phyloP scores from a whole-genome alignment of 176 grass and related monocot species.

The Carex cristatella region DNA sequence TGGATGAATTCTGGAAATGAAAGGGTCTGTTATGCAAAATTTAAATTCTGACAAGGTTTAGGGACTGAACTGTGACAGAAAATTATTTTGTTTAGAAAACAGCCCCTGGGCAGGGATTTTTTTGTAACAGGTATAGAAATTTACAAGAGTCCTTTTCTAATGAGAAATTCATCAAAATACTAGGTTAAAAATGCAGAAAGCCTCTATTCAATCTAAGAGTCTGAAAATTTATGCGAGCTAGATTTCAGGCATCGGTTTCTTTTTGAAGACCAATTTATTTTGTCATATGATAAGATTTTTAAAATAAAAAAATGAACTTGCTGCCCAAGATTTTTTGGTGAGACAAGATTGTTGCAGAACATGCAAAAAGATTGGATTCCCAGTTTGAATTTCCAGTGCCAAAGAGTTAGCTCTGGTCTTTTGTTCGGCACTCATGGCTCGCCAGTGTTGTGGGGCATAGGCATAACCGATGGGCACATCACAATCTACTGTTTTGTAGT shows the following conservation, averaged over 20 bases:
- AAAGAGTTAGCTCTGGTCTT: constrained; percentile 15
- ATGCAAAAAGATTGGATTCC: constrained; percentile 42
- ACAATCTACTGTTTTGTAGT: constrained; percentile 11
- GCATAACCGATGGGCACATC: not conserved
- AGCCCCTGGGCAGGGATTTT: no score
- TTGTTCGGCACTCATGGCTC: not conserved
- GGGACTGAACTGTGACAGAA: no score
- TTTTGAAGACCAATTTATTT: not conserved
- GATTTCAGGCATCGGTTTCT: not conserved
- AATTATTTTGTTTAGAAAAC: no score
- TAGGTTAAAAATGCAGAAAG: no score
- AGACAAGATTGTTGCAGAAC: constrained; percentile 14
- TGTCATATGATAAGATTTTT: no score
- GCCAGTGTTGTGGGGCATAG: not conserved
- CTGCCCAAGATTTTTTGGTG: not conserved
- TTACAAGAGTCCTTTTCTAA: no score
- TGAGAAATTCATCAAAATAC: no score
- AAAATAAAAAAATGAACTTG: not conserved
- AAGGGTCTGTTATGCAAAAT: no score
- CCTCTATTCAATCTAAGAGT: not conserved
- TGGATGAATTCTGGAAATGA: no score
- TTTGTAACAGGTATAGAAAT: no score
- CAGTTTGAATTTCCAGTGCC: constrained; percentile 2
- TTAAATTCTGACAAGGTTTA: no score
- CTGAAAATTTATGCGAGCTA: not conserved